Conservation (phyloP, 1,284 basidiomycete species). For the Ustilago tritici region DNA sequence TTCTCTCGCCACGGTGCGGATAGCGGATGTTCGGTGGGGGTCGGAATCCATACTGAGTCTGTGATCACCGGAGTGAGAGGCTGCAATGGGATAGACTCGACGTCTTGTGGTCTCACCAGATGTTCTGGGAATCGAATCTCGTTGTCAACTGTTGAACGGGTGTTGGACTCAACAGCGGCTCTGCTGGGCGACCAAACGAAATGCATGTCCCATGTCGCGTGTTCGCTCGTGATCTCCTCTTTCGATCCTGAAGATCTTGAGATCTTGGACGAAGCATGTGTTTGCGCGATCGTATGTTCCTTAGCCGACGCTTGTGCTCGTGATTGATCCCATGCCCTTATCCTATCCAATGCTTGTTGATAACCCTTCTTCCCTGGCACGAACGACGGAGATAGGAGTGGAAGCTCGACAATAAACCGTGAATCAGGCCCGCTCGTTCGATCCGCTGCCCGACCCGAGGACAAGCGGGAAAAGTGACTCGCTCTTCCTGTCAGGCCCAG, state of each 20-base stretch:
- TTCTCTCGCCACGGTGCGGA: slow-evolving; percentile 14
- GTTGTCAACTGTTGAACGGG: slow-evolving; percentile 1
- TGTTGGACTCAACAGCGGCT: background rate
- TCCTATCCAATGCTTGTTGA: slow-evolving; percentile 52
- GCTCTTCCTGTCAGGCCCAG: slow-evolving; percentile 64
- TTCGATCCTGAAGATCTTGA: background rate
- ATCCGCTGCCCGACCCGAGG: slow-evolving; percentile 65
- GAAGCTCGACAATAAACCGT: slow-evolving; percentile 62
- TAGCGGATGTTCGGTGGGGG: slow-evolving; percentile 13
- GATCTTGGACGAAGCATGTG: slow-evolving; percentile 31
- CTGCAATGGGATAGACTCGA: slow-evolving; percentile 15
- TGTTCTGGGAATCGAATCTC: slow-evolving; percentile 43
- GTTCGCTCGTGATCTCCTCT: slow-evolving; percentile 18
- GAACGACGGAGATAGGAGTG: slow-evolving; percentile 58
- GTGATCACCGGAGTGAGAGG: slow-evolving; percentile 1
- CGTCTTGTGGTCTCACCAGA: slow-evolving; percentile 20
- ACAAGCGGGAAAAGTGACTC: slow-evolving; percentile 51
- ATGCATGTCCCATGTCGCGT: slow-evolving; percentile 52
- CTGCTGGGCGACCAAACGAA: slow-evolving; percentile 46
- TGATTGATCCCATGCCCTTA: slow-evolving; percentile 56
- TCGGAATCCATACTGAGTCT: slow-evolving; percentile 45
- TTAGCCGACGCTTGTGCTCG: slow-evolving; percentile 23
- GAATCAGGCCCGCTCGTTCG: slow-evolving; percentile 56
- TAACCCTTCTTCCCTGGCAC: slow-evolving; percentile 64
- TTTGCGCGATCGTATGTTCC: slow-evolving; percentile 20